Base-by-base conservation (phyloP, 1,284 basidiomycete genomes). In the Naganishia cerealis region DNA sequence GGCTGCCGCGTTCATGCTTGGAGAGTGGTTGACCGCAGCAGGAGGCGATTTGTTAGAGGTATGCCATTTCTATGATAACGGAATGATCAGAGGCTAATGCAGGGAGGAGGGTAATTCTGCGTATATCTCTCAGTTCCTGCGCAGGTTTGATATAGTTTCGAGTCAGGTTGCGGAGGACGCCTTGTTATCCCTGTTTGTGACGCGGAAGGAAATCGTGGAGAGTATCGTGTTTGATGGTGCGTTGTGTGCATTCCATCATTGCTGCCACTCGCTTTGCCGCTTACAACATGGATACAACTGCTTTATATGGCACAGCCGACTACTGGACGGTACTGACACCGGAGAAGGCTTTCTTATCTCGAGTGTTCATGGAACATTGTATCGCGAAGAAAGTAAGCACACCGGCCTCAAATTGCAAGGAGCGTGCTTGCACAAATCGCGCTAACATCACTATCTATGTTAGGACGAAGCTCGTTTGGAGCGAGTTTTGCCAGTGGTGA, bases 361-460 rank as follows among this genome's bases (percentile, higher is more conserved):
- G 93, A 21, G 87, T 91, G 5, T 95, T 92, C 75, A 86, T 92
- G 38, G 89, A 93, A 57, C 87, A 93, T 76, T 93, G 90, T 72
- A 79, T 88, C 39, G 79, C 83, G 3, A 84, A 78, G 57, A 86
- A 88, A 71, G 80, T 81, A 57, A 54, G 48, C 29, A 33, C 29
- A 33, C 2, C 29, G 2, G 29, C 6, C 29, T 33, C 29, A 2
- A 33, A 13, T 24, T 18, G 40, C 54, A 39, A 18, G 36, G 15
- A 13, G 5, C 2, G 38, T 18, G 3, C 13, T 55, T 12, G 21
- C 2, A 24, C 16, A 26, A 18, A 13, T 33, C 29, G 29, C 2
- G 29, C 66, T 73, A 39, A 71, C 39, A 36, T 33, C 6, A 33
- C 2, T 8, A 38, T 39, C 29, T 53, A 53, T 21, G 1, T n/a